Base-by-base conservation (phyloP, 495 filamentous ascomycete genomes). In the Penicillium mononematosum region DNA sequence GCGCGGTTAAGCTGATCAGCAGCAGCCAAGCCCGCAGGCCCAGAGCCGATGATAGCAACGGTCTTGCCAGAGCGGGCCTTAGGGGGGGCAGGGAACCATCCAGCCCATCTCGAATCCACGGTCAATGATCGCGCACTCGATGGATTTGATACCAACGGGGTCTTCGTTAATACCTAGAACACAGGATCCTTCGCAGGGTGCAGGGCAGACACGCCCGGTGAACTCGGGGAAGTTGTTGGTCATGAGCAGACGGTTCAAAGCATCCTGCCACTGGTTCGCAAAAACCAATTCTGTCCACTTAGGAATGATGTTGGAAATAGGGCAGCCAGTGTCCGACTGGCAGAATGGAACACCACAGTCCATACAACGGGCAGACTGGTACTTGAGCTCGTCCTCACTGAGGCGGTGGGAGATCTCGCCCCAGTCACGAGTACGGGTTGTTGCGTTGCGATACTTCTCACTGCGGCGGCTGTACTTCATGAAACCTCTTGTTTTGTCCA, bases 141-240 rank as follows among this genome's bases (percentile, higher is more conserved):
- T 98, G 1, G 91, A 96, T 78, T 99, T 99, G 81, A 99, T 99
- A 65, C 94, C 94, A 42, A 99, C 85, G 20, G 94, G 94, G 67
- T 98, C 93, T 68, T 98, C 95, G 59, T 96, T 99, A 81, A 99
- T 99, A 27, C 94, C 94, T 25, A 99, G 83, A 19, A 98, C 95
- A 73, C 94, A 99, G 38, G 94, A 91, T 69, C 94, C 94, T 72
- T 99, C 94, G 65, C 94, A 99, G 71, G 94, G 94, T 58, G 94
- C 94, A 50, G 94, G 94, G 76, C 94, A 99, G 51, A 99, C 94
- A 76, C 94, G 93, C 46, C 94, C 94, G 60, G 94, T 99, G 75
- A 98, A 98, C 69, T 99, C 94, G 25, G 94, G 94, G 84, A 99
- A 98, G 81, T 98, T 97, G 80, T 99, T 99, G 54, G 94, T 99